Conservation (phyloP, 495 filamentous ascomycete species). For the Lasiosphaeria ovina region DNA sequence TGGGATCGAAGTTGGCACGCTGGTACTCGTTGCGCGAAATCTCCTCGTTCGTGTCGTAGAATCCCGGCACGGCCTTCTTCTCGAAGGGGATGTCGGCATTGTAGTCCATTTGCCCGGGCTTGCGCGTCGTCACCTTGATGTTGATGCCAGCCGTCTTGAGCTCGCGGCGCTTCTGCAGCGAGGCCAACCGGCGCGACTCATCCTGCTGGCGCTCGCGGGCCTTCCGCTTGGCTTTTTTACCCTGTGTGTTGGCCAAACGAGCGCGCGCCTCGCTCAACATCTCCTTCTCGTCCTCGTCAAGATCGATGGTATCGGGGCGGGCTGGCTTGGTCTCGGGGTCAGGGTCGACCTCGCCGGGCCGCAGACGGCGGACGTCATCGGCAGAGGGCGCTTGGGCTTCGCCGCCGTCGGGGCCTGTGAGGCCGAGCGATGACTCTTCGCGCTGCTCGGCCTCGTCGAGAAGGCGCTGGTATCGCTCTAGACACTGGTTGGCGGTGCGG, state of each 20-base stretch:
- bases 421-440: slow-evolving; percentile 74
- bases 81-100: slow-evolving; percentile 98
- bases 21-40: slow-evolving; percentile 77
- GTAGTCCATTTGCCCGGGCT: slow-evolving; percentile 98
- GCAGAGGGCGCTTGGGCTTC: slow-evolving; percentile 87
- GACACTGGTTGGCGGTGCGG: slow-evolving; percentile 90
- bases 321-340: slow-evolving; percentile 96
- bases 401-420: slow-evolving; percentile 83
- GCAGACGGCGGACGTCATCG: slow-evolving; percentile 85
- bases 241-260: slow-evolving; percentile 93
- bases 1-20: slow-evolving; percentile 84
- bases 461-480: slow-evolving; percentile 95
- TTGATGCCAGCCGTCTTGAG: slow-evolving; percentile 98
- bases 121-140: slow-evolving; percentile 89
- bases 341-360: slow-evolving; percentile 91
- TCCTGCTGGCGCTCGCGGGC: slow-evolving; percentile 93
- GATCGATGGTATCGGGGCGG: slow-evolving; percentile 93
- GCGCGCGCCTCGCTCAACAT: slow-evolving; percentile 98
- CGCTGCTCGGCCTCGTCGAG: slow-evolving; percentile 93
- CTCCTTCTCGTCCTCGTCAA: slow-evolving; percentile 99
- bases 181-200: slow-evolving; percentile 83
- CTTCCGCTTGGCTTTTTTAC: slow-evolving; percentile 98
- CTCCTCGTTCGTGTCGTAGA: slow-evolving; percentile 90
- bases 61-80: slow-evolving; percentile 83
- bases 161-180: slow-evolving; percentile 92